phyloP scores from a whole-genome alignment of 371 early-diverging fungal genomes.

The Gilbertella persicaria region DNA sequence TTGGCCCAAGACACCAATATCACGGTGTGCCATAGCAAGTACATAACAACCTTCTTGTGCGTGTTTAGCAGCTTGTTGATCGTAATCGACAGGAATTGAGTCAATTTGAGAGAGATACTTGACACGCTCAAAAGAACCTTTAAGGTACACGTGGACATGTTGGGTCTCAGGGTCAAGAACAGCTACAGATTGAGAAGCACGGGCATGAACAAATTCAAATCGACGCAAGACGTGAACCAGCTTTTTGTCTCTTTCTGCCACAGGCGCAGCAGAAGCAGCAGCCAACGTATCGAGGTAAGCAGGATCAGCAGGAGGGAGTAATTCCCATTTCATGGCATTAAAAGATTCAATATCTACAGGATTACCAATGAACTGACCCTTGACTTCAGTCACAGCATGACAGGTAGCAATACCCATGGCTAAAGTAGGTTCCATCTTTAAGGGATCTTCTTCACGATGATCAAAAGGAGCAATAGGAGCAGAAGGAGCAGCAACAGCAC shows the following conservation, averaged over 20 bases:
- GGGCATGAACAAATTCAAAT: conserved; percentile 90
- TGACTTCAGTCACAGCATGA: conserved; percentile 74
- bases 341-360: conserved; percentile 80
- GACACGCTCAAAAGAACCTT: conserved; percentile 84
- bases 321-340: conserved; percentile 31
- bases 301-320: conserved; percentile 17
- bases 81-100: conserved; percentile 67
- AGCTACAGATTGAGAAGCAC: conserved; percentile 83
- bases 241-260: conserved; percentile 13
- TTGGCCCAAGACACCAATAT: conserved; percentile 45
- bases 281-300: conserved; percentile 24
- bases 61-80: conserved; percentile 55
- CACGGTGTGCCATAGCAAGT: conserved; percentile 69
- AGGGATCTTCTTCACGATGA: conserved; percentile 30
- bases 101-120: conserved; percentile 48
- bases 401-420: conserved; percentile 61
- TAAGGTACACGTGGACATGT: conserved; percentile 68
- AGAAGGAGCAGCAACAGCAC: conserved; percentile 21
- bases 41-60: conserved; percentile 85
- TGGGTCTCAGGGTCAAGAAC: conserved; percentile 56
- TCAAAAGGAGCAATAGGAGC: conserved; percentile 17
- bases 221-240: conserved; percentile 62
- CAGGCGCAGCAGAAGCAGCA: conserved; percentile 13
- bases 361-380: conserved; percentile 76
- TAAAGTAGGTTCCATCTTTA: conserved; percentile 52